Evolutionary conservation across 1,284 basidiomycete genomes (phyloP), one percentile per base, ranked within the genome.

Genomic region (Mycena citricolor): DNA sequence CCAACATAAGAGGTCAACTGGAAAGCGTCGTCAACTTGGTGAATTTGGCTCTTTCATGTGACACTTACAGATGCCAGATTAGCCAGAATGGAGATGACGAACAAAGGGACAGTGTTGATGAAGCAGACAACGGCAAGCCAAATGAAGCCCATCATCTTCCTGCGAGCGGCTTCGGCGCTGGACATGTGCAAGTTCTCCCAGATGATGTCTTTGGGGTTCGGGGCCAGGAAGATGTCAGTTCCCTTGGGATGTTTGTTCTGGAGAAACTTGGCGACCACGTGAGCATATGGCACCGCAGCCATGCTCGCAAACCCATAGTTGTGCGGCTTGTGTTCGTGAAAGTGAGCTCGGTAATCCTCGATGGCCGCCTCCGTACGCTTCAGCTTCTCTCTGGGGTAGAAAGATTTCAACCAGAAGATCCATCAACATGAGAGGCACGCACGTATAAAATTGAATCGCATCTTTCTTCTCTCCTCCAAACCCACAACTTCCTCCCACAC

Each of bases 391-490:
- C 76, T 78, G 24, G 25, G 32, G 16, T 5, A 31, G 10, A 21
- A 30, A 12, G n/a, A 3, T 2, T 10, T 74, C 34, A 48, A 77
- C 74, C 77, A 76, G 58, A 81, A 32, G 21, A 4, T 21, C 19
- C 14, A 6, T 19, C 11, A 17, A 10, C 10, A 13, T 26, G 13
- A 28, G 7, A 39, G 25, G 22, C 2, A 14, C 43, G n/a, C 32
- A 50, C 48, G 48, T 50, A 40, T 46, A 87, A 59, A 80, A 88
- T 48, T 93, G 87, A 57, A 94, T 92, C 2, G 90, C 87, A 62
- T 93, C 90, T 60, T 74, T 81, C 61, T 79, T 84, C 44, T 66
- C 64, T 1, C 90, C 92, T 12, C 92, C 91, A 21, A 79, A 71
- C 8, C 90, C 85, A 55, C 86, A 64, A 52, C 77, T 81, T 4